Base-by-base conservation (phyloP, 2,329 filamentous ascomycete genomes). In the Nemania bipapillata region DNA sequence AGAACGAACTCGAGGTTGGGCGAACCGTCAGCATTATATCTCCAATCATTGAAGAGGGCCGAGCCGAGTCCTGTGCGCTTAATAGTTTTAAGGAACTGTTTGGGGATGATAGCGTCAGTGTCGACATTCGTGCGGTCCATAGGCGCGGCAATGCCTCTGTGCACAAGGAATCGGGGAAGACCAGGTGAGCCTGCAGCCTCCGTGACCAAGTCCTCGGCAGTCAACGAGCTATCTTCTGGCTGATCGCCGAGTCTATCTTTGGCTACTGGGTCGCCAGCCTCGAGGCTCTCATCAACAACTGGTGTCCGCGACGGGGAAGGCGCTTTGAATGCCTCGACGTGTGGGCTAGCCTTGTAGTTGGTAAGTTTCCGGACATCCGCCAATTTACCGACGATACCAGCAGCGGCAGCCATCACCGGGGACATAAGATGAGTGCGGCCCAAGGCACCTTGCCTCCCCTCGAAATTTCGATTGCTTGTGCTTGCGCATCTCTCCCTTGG, bases 21-120 rank as follows among this genome's bases (percentile, higher is more conserved):
- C 22, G 86, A 85, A 71, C 91, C 91, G 74, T 92, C 90, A 9
- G 88, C 81, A 73, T 91, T 89, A 82, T 89, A 97, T 63, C 96
- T 90, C 82, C 93, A 90, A 71, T 89, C 90, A 80, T 94, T 88
- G 86, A 99, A 99, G 60, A 97, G 89, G 45, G 95, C 95, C 26
- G 85, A 87, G 66, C 94, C 94, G 9, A 99, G 91, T 72, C 96
- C 96, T 1, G 95, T 97, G 67, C 96, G 93, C 87, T 98, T 98
- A 83, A 98, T 98, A 47, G 96, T 99, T 86, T 98, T 99, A 72
- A 99, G 88, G 85, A 98, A 99, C 80, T 99, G 96, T 83, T 99
- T 99, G 72, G 96, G 96, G 74, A 99, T 99, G 81, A 98, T 97
- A 78, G 95, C 95, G 77, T 99, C 96, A n/a, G 96, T 99, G 83